Percentiles rank a stretch among this genome's conserved stretches.
Evolutionary conservation across 495 filamentous ascomycete species (phyloP).

Genomic region (Daldinia vernicosa): DNA sequence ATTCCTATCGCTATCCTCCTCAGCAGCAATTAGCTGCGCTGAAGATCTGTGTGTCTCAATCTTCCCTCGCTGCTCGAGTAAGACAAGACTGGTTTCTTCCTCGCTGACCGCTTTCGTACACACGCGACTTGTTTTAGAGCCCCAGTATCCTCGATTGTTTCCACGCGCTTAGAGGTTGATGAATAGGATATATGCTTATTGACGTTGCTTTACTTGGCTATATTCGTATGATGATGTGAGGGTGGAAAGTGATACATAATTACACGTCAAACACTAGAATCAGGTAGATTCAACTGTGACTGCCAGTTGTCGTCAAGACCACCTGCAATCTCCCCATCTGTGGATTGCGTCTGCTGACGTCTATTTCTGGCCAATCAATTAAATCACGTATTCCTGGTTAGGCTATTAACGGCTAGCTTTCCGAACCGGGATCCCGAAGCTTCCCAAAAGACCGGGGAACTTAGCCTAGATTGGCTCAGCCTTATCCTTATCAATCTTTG

Average conservation of each 20-base stretch:
- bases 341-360: conserved; percentile 16
- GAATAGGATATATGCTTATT: neutral
- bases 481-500: conserved; percentile 24
- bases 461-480: conserved; percentile 21
- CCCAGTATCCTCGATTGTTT: neutral
- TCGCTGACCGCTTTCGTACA: conserved; percentile 16
- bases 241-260: conserved; percentile 7
- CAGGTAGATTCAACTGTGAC: conserved; percentile 14
- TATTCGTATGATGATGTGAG: conserved; percentile 6
- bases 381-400: conserved; percentile 15
- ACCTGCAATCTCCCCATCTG: conserved; percentile 18
- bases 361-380: conserved; percentile 26
- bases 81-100: conserved; percentile 9
- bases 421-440: neutral
- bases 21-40: conserved; percentile 15
- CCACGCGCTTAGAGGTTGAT: neutral
- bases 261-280: conserved; percentile 4
- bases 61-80: conserved; percentile 4
- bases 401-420: conserved; percentile 38
- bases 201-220: neutral
- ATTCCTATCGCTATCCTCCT: conserved; percentile 11
- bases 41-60: conserved; percentile 21
- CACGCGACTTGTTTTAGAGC: conserved; percentile 8
- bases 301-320: conserved; percentile 34
- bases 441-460: conserved; percentile 30